phyloP scores from a whole-genome alignment of 768 basidiomycete species.

The Panellus pusillus region DNA sequence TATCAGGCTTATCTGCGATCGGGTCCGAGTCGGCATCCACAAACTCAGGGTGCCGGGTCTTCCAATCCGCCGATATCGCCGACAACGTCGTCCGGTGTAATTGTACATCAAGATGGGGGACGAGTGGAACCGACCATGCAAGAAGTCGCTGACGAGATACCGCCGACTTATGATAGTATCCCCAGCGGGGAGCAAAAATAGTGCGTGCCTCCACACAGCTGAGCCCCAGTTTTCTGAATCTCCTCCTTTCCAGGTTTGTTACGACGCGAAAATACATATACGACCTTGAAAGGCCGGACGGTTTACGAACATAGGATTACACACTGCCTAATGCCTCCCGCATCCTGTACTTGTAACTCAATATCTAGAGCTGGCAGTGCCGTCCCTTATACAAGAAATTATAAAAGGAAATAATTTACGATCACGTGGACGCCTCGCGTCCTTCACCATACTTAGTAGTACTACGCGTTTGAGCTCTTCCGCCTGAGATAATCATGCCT shows the following conservation, averaged over 20 bases:
- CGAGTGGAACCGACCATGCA: no score
- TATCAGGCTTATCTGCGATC: slow-evolving; percentile 15
- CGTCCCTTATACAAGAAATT: not conserved
- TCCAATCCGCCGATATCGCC: slow-evolving; percentile 5
- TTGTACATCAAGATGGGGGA: slow-evolving; percentile 14
- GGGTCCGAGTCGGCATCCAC: slow-evolving; percentile 9
- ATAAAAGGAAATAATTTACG: not conserved
- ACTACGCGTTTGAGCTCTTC: not conserved
- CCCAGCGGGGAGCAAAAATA: slow-evolving; percentile 16
- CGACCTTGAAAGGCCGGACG: no score
- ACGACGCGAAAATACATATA: not conserved
- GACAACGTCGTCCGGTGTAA: slow-evolving; percentile 14
- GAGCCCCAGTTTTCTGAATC: not conserved
- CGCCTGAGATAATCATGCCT: slow-evolving; percentile 35
- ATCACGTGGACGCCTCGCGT: slow-evolving; percentile 11
- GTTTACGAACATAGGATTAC: slow-evolving; percentile 1
- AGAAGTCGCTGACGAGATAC: slow-evolving; percentile 20
- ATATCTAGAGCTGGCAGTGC: no score
- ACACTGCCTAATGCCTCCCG: slow-evolving; percentile 5
- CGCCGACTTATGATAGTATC: slow-evolving; percentile 27
- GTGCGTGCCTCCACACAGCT: not conserved
- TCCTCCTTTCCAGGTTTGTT: not conserved
- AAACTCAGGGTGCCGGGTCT: slow-evolving; percentile 4
- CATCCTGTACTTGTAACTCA: not conserved
- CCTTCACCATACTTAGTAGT: not conserved